Conservation (phyloP, 140 eudicot genomes). For the Bidens hawaiensis region DNA sequence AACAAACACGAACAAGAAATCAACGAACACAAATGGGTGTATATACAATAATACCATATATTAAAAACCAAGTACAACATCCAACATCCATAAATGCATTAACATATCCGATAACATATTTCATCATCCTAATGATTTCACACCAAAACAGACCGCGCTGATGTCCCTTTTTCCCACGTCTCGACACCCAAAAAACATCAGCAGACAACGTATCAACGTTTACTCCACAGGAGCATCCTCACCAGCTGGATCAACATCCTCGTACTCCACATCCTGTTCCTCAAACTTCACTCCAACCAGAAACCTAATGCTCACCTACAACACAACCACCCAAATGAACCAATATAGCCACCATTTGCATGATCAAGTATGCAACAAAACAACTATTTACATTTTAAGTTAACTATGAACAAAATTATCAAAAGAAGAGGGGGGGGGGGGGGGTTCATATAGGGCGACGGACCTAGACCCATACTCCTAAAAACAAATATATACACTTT, state of each 20-base stretch:
- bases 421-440: no score
- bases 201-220: neutral
- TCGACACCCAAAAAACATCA: neutral
- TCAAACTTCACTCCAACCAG: conserved; percentile 73
- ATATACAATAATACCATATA: conserved; percentile 6
- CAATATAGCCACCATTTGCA: no score
- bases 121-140: neutral
- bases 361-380: no score
- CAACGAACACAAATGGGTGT: no score
- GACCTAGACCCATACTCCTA: no score
- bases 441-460: no score
- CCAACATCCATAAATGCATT: no score
- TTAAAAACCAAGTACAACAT: conserved; percentile 6
- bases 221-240: conserved; percentile 21
- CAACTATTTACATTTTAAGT: no score
- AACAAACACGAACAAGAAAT: no score
- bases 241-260: conserved; percentile 30
- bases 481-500: no score
- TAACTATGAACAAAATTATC: no score
- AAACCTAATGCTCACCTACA: conserved; percentile 69
- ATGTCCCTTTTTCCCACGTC: neutral
- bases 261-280: conserved; percentile 65
- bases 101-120: conserved; percentile 12
- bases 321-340: neutral
- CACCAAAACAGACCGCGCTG: conserved; percentile 23